Evolutionary conservation across 176 grass and related monocot species (phyloP), one percentile per base, ranked within the genome.

Genomic region (Zea mays): DNA sequence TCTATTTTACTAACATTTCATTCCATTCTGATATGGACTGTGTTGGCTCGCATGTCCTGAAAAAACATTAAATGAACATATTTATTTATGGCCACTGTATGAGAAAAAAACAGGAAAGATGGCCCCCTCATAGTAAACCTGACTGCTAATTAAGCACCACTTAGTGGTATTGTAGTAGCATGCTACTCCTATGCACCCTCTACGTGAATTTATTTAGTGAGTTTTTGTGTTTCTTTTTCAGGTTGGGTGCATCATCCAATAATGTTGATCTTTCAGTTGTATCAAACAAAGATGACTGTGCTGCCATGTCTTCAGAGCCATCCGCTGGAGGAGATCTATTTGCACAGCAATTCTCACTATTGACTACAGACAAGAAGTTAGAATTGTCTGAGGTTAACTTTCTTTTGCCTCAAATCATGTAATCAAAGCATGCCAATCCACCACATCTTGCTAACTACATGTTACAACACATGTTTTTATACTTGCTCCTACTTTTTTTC

Each of bases 181-280:
- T 51, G 46, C 46, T 21, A 43, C 54, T 60, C 10, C 54, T 44
- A 74, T 19, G 34, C 52, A 13, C 2, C 38, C 9, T 4, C 5
- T 74, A 21, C 7, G 1, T 58, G 36, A 73, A 47, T 60, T 46
- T 60, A 4, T 61, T 46, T 36, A 0, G 5, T 36, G 15, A 65
- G 3, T 21, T 65, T 65, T 51, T 45, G 2, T 16, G 16, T 3
- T 5, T 3, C 10, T 62, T 21, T 59, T 54, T 10, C 82, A 98
- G 95, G 84, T 76, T 98, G 80, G 91, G 81, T 83, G 95, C 91
- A 85, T 88, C 87, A 77, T 75, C 87, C 75, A 81, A 10, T 70
- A 63, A 71, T 83, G 91, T 98, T 85, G 81, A 92, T 82, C 59
- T 98, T 16, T 92, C 85, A 47, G 20, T 67, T 52, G 69, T 73